These are phyloP conservation scores for Talaromyces albobiverticillius DNA, from an alignment of 2,329 filamentous ascomycete species.

Conservation along the genomic window DNA sequence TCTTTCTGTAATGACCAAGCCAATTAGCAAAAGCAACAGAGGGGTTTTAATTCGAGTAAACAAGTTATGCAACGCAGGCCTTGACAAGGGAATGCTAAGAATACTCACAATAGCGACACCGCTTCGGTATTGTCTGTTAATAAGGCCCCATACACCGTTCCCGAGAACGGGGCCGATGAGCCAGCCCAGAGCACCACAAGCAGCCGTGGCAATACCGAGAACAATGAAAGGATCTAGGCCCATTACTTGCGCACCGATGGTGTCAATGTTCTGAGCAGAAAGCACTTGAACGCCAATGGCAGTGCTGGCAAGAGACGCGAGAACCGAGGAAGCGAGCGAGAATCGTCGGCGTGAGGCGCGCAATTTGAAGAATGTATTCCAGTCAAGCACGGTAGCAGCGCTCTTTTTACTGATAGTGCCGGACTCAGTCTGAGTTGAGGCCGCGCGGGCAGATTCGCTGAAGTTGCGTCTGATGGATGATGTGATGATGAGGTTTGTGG, in stretches of 20 bases:
- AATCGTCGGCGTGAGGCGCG: constrained; percentile 81
- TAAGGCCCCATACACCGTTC: constrained; percentile 71
- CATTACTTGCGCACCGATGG: constrained; percentile 62
- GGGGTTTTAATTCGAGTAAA: too few species aligned
- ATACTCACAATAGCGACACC: constrained; percentile 67
- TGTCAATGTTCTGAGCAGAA: constrained; percentile 68
- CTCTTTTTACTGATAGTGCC: constrained; percentile 21
- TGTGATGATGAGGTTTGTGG: constrained; percentile 6
- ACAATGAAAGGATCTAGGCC: constrained; percentile 86
- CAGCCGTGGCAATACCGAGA: constrained; percentile 74
- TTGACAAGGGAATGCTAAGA: too few species aligned
- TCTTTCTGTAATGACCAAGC: constrained; percentile 64
- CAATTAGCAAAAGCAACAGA: too few species aligned
- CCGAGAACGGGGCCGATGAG: constrained; percentile 80
- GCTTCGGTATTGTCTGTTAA: constrained; percentile 67
- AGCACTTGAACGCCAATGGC: constrained; percentile 54
- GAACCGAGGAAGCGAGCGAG: constrained; percentile 73
- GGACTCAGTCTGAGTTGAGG: constrained; percentile 26
- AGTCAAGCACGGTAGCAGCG: constrained; percentile 57
- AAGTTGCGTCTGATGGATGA: constrained; percentile 11
- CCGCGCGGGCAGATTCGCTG: constrained; percentile 1
- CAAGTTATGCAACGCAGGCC: too few species aligned
- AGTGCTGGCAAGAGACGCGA: constrained; percentile 62
- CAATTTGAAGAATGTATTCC: constrained; percentile 90
- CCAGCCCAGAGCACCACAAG: constrained; percentile 81